Conservation (phyloP, 2,329 filamentous ascomycete species). For the Pestalotiopsis sp. region DNA sequence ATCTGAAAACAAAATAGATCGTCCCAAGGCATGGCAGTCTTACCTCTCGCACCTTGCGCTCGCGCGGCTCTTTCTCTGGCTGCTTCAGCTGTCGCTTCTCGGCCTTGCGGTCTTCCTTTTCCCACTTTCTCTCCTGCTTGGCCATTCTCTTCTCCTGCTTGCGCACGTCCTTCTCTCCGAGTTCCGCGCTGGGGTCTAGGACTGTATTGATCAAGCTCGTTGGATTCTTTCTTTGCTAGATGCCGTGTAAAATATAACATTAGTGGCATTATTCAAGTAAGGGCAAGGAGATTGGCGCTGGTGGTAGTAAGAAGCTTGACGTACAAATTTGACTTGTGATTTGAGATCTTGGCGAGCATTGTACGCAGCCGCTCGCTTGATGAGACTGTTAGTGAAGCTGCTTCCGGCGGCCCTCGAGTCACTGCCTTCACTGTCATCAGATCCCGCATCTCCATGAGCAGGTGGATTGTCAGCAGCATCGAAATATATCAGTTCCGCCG, state of each 20-base stretch:
- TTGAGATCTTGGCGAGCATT: not conserved
- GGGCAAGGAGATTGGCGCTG: not conserved
- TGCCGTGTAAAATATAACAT: not conserved
- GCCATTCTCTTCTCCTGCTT: constrained; percentile 17
- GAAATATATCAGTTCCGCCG: constrained; percentile 6
- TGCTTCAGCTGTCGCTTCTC: constrained; percentile 19
- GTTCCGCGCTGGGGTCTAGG: constrained; percentile 19
- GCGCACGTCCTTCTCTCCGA: constrained; percentile 18
- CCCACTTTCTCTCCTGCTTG: constrained; percentile 18
- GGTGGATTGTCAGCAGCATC: not conserved
- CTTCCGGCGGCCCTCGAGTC: not conserved
- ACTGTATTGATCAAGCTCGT: constrained; percentile 16
- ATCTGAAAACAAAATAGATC: not conserved
- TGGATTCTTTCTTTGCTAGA: constrained; percentile 18
- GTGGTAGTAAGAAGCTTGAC: not conserved
- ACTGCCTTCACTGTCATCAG: constrained; percentile 3
- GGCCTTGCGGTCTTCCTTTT: constrained; percentile 18
- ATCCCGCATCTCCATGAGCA: constrained; percentile 3
- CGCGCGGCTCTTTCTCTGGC: constrained; percentile 12
- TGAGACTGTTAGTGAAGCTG: not conserved
- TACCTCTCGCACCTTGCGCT: constrained; percentile 3
- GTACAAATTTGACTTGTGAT: not conserved
- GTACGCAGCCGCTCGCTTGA: not conserved
- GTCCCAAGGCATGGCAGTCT: not conserved
- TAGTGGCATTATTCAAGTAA: not conserved